Evolutionary conservation across 768 basidiomycete genomes (phyloP).

Genomic region (Boletus rex-veris): DNA sequence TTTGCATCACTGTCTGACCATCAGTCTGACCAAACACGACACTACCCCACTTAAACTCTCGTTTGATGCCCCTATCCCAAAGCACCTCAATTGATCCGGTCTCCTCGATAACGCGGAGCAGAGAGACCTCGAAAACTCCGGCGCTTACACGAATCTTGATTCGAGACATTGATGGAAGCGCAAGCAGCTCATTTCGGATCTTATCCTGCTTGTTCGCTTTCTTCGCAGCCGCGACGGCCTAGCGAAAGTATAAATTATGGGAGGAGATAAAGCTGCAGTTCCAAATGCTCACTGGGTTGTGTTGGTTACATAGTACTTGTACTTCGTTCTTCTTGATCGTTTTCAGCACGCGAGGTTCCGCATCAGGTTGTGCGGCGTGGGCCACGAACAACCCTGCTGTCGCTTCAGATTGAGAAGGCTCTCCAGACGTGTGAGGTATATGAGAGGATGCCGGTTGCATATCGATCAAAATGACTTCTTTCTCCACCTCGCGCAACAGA

Average conservation of each 20-base stretch:
- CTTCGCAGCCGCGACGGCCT: slow-evolving; percentile 76
- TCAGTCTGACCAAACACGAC: slow-evolving; percentile 76
- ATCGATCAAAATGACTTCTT: slow-evolving; percentile 71
- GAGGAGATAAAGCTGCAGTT: background rate
- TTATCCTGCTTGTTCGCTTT: slow-evolving; percentile 72
- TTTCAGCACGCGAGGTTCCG: slow-evolving; percentile 46
- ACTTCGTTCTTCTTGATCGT: slow-evolving; percentile 71
- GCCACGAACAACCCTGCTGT: background rate
- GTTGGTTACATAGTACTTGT: slow-evolving; percentile 77
- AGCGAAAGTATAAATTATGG: background rate
- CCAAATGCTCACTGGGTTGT: slow-evolving; percentile 75
- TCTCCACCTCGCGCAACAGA: slow-evolving; percentile 69
- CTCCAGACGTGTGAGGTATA: slow-evolving; percentile 1
- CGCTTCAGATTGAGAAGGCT: background rate
- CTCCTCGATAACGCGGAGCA: slow-evolving; percentile 68
- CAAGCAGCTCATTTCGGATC: slow-evolving; percentile 65
- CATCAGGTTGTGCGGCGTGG: slow-evolving; percentile 4
- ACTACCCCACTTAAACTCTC: slow-evolving; percentile 81
- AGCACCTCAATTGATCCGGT: slow-evolving; percentile 71
- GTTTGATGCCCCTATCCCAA: slow-evolving; percentile 72
- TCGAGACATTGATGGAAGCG: slow-evolving; percentile 64
- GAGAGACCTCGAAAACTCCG: slow-evolving; percentile 83
- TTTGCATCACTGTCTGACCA: slow-evolving; percentile 61
- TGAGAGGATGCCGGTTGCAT: slow-evolving; percentile 16
- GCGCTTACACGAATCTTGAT: slow-evolving; percentile 84